Evolutionary conservation across 108 stramenopile species (phyloP).

Genomic region (Cyclotella choctawhatcheeana): DNA sequence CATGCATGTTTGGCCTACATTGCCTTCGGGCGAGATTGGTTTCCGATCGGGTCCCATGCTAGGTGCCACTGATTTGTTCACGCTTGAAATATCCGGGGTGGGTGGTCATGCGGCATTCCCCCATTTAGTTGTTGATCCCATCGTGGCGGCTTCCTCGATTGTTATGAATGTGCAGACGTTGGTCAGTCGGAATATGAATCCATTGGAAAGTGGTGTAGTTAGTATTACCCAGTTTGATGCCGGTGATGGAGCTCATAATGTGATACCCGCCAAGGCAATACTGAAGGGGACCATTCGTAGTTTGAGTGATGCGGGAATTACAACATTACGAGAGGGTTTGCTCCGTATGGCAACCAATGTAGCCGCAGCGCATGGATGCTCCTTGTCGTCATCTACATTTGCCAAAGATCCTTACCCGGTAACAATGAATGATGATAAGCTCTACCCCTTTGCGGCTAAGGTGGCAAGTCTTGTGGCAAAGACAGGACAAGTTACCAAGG

Average conservation of each 20-base stretch:
- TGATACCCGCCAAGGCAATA: constrained; percentile 71
- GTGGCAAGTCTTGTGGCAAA: constrained; percentile 74
- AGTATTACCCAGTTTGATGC: constrained; percentile 72
- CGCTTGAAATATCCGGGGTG: constrained; percentile 78
- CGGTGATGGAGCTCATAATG: constrained; percentile 79
- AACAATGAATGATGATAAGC: constrained; percentile 79
- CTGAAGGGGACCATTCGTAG: constrained; percentile 89
- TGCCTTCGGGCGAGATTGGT: constrained; percentile 74
- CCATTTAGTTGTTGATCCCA: constrained; percentile 83
- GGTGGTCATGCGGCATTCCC: constrained; percentile 97
- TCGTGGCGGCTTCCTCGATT: constrained; percentile 81
- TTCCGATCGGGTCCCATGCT: constrained; percentile 84
- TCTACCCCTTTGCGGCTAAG: constrained; percentile 69
- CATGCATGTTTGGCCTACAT: constrained; percentile 74
- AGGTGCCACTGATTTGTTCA: constrained; percentile 85
- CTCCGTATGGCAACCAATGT: constrained; percentile 63
- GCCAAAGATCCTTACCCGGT: constrained; percentile 88
- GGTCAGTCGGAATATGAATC: constrained; percentile 71
- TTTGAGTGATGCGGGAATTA: constrained; percentile 72
- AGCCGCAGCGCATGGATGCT: constrained; percentile 78
- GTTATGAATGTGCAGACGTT: constrained; percentile 89
- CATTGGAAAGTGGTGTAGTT: constrained; percentile 80
- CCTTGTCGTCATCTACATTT: constrained; percentile 59
- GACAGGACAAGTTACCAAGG: constrained; percentile 40
- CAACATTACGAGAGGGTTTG: constrained; percentile 61